phyloP scores from a whole-genome alignment of 1,284 basidiomycete species.

The Fereydounia khargensis region DNA sequence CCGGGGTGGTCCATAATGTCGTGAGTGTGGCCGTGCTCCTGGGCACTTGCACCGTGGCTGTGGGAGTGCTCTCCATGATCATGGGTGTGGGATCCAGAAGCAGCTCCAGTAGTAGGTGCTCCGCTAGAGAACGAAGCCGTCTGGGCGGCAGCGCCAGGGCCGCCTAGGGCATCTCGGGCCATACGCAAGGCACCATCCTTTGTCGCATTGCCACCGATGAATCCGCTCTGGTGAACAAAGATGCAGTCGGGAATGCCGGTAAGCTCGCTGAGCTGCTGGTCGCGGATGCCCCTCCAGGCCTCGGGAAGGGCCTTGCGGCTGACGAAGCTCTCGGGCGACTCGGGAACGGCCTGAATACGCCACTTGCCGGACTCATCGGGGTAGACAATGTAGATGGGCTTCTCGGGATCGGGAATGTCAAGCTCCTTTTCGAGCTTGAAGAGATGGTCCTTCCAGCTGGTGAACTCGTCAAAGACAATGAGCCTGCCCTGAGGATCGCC shows the following conservation, averaged over 20 bases:
- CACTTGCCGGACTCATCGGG: conserved; percentile 74
- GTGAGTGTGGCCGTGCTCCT: conserved; percentile 54
- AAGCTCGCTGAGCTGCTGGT: conserved; percentile 72
- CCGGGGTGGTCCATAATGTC: conserved; percentile 62
- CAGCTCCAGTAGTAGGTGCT: not conserved
- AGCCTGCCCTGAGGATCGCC: conserved; percentile 68
- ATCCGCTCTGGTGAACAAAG: conserved; percentile 92
- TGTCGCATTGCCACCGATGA: conserved; percentile 89
- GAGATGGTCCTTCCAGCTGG: conserved; percentile 92
- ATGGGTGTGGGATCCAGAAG: conserved; percentile 4
- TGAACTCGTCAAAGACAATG: conserved; percentile 75
- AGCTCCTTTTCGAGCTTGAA: conserved; percentile 72
- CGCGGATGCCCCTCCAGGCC: conserved; percentile 85
- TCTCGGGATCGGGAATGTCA: conserved; percentile 57
- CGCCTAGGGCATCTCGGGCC: conserved; percentile 67
- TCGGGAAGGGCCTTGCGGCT: conserved; percentile 90
- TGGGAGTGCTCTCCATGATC: too few relatives aligned
- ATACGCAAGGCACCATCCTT: conserved; percentile 81
- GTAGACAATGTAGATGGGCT: conserved; percentile 79
- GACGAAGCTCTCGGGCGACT: conserved; percentile 77
- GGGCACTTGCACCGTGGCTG: conserved; percentile 12
- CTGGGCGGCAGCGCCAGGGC: conserved; percentile 10
- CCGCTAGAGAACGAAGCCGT: conserved; percentile 1
- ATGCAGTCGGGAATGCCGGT: conserved; percentile 77
- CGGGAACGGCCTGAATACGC: conserved; percentile 90